Evolutionary conservation across 2,329 filamentous ascomycete species (phyloP), one percentile per base, ranked within the genome.

Genomic region (Aspergillus chevalieri): DNA sequence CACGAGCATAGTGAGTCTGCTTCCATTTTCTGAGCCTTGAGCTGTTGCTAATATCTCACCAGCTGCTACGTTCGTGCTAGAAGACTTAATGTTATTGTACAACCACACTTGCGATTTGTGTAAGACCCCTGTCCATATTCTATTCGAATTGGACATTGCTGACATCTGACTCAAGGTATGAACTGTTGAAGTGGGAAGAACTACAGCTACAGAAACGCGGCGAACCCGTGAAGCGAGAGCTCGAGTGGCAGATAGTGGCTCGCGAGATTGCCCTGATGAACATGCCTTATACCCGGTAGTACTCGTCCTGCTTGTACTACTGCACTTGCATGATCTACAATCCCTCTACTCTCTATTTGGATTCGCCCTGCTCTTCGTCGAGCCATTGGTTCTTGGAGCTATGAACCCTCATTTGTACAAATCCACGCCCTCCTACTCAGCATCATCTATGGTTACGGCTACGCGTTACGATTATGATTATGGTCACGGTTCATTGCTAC

Each of bases 181-280:
- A 98, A 72, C 79, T 98, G 26, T 78, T 98, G 46, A 94, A 94
- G 68, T 97, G 92, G 89, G 93, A 98, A 70, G 92, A 96, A 68
- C 70, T 79, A 28, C 81, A 91, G 53, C 82, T 68, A 59, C 68
- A 78, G 72, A 67, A 78, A 70, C 65, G 75, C 68, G 69, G 75
- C 65, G 61, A 75, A 65, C 65, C 73, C 43, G 62, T 86, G 50
- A 84, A 82, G 60, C 79, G 92, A 56, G 91, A 96, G 62, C 75
- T 97, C 26, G 93, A 97, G 71, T 98, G 93, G 93, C 80, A 82
- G 6, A 88, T 89, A 44, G 86, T 97, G 53, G 80, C 89, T 6
- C 80, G 90, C 57, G 92, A 97, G 70, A 91, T 98, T 57, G 91
- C 93, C 4, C 77, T 92, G 24, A 94, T 98, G 89, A 98, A 98